Base-by-base conservation (phyloP, 306 rosid genomes). In the Argentina anserina region DNA sequence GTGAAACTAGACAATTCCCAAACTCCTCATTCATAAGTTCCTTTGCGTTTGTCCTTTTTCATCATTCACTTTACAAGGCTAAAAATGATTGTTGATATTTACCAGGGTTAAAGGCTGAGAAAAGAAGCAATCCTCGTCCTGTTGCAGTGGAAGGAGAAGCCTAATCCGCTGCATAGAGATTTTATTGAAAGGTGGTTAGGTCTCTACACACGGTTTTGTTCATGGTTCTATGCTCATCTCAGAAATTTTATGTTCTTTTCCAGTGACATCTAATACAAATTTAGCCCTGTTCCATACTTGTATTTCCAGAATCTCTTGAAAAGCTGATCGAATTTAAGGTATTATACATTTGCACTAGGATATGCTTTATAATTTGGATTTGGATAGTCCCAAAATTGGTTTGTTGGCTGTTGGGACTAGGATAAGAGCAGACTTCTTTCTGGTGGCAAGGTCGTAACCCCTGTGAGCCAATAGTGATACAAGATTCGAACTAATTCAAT, bases 51-150 rank as follows among this genome's bases (percentile, higher is more conserved):
- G 31, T 73, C 25, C 46, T 18, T 31, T 53, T 31, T 15, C 14
- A 7, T 29, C 21, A 29, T 2, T 60, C 12, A 15, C 6, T 31
- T 17, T 0, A 62, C 25, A 18, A 33, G n/a, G 26, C 67, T 62
- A 33, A 61, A 61, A 61, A 17, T 33, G 23, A 61, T 18, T 61
- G 9, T 61, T 62, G 26, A 20, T 62, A 60, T 67, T 71, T 66
- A 34, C 26, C 87, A 90, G 93, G 87, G 84, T 80, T 45, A 59
- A 84, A 79, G 78, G 82, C 73, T 81, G 80, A 84, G 25, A 47
- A 65, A 46, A 67, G 64, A 47, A 70, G 58, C 41, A 5, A 80
- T 82, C 73, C 77, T 73, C 76, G 71, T 68, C 61, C 53, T 62
- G 73, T 76, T 71, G 69, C 33, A n/a, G 80, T 36, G 78, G 76